These are phyloP conservation scores for Tuber melanosporum DNA, from an alignment of 495 filamentous ascomycete genomes.

Conservation along the genomic window DNA sequence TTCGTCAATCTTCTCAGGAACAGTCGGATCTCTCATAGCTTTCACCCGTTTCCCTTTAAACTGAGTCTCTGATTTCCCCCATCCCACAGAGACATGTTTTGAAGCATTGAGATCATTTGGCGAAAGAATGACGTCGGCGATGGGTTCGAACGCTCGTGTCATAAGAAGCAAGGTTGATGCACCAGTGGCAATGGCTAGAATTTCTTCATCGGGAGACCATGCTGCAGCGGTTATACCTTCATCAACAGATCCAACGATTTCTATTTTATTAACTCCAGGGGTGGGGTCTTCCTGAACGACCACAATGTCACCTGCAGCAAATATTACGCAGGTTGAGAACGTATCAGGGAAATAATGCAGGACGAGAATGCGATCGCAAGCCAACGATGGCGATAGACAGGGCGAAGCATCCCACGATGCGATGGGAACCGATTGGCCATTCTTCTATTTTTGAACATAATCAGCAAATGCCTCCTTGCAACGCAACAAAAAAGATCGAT, in stretches of 20 bases:
- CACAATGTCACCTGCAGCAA: conserved; percentile 88
- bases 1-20: conserved; percentile 86
- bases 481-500: conserved; percentile 28
- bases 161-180: conserved; percentile 80
- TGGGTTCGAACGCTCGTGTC: conserved; percentile 82
- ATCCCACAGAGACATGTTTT: conserved; percentile 94
- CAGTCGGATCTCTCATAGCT: conserved; percentile 82
- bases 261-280: conserved; percentile 67
- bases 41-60: conserved; percentile 92
- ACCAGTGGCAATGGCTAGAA: conserved; percentile 72
- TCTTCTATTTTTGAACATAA: conserved; percentile 43
- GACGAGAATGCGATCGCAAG: conserved; percentile 62
- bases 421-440: conserved; percentile 49
- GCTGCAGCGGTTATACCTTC: conserved; percentile 80
- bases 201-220: conserved; percentile 94
- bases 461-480: conserved; percentile 33
- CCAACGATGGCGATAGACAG: conserved; percentile 52
- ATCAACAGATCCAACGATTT: conserved; percentile 89
- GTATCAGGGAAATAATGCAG: conserved; percentile 81
- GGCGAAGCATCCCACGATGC: conserved; percentile 70
- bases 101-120: conserved; percentile 75
- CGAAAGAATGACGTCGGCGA: conserved; percentile 63
- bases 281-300: conserved; percentile 70
- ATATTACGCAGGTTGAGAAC: conserved; percentile 65
- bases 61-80: conserved; percentile 97